Evolutionary conservation across 139 green algal genomes (phyloP).

Genomic region (Chlorella sp.): DNA sequence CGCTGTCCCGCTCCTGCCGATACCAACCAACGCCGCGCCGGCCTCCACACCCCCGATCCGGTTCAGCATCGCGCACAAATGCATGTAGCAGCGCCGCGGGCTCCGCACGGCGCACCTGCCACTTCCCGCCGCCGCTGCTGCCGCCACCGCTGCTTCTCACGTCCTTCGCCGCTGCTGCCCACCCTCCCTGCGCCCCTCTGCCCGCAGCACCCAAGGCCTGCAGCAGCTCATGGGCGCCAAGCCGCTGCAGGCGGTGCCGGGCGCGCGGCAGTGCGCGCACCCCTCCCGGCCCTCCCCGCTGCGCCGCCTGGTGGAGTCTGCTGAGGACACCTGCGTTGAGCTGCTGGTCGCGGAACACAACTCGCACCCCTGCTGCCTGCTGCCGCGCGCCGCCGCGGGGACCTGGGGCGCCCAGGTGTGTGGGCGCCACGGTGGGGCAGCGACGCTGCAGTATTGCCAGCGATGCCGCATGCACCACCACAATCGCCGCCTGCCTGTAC

Average conservation of each 20-base stretch:
- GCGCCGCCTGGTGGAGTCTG: not conserved
- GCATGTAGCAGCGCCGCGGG: not conserved
- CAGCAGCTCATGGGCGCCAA: not conserved
- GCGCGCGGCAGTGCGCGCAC: conserved; percentile 3
- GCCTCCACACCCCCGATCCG: not conserved
- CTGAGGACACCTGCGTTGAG: not conserved
- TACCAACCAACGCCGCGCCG: not conserved
- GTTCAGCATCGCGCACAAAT: too few relatives aligned
- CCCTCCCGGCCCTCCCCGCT: not conserved
- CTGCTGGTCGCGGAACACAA: conserved; percentile 1
- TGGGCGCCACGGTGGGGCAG: not conserved
- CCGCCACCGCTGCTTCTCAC: not conserved
- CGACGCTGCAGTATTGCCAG: not conserved
- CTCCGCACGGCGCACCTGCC: not conserved
- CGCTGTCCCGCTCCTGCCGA: too few relatives aligned
- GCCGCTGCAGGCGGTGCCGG: not conserved
- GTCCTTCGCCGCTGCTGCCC: not conserved
- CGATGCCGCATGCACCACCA: not conserved
- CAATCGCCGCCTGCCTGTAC: not conserved
- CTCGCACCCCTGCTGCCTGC: conserved; percentile 23
- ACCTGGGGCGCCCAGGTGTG: not conserved
- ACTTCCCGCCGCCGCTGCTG: not conserved
- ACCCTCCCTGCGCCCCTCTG: not conserved
- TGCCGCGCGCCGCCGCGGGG: not conserved
- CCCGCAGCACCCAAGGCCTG: not conserved